phyloP scores from a whole-genome alignment of 768 basidiomycete genomes.

The Roridomyces roridus region DNA sequence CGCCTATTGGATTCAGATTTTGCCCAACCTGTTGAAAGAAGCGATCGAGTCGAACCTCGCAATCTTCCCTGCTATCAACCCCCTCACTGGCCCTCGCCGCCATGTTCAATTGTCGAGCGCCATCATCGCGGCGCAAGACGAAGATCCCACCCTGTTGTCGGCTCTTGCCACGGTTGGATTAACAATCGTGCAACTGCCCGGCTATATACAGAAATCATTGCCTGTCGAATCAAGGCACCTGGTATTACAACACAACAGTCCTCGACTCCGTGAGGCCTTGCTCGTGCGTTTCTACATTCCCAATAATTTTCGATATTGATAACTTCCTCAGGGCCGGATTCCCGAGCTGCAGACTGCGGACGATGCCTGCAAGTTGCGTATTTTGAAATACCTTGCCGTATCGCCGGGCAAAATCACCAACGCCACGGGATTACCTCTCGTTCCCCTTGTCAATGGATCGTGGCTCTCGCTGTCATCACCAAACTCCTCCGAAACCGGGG shows the following conservation, averaged over 20 bases:
- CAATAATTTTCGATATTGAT: too few relatives aligned
- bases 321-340: slow-evolving; percentile 1
- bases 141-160: neutral
- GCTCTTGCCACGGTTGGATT: slow-evolving; percentile 16
- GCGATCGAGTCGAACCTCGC: slow-evolving; percentile 11
- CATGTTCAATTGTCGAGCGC: slow-evolving; percentile 30
- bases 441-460: slow-evolving; percentile 16
- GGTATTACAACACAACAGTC: slow-evolving; percentile 4
- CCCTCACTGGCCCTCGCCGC: neutral
- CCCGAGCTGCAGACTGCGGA: neutral
- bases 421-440: slow-evolving; percentile 19
- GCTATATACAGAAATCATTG: neutral
- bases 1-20: slow-evolving; percentile 16
- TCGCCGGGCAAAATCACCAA: slow-evolving; percentile 11
- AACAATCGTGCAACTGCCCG: slow-evolving; percentile 11
- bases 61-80: slow-evolving; percentile 19
- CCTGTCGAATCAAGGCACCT: neutral
- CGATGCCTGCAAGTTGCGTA: slow-evolving; percentile 7
- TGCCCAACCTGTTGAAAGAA: slow-evolving; percentile 8
- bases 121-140: neutral
- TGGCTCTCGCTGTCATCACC: slow-evolving; percentile 10
- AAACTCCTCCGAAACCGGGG: neutral
- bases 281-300: slow-evolving; percentile 10
- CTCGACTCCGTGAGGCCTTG: slow-evolving; percentile 5
- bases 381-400: slow-evolving; percentile 23